Percentiles rank a stretch among this genome's conserved stretches.
phyloP scores from a whole-genome alignment of 2,329 filamentous ascomycete genomes.

The Basipetospora chlamydospora region DNA sequence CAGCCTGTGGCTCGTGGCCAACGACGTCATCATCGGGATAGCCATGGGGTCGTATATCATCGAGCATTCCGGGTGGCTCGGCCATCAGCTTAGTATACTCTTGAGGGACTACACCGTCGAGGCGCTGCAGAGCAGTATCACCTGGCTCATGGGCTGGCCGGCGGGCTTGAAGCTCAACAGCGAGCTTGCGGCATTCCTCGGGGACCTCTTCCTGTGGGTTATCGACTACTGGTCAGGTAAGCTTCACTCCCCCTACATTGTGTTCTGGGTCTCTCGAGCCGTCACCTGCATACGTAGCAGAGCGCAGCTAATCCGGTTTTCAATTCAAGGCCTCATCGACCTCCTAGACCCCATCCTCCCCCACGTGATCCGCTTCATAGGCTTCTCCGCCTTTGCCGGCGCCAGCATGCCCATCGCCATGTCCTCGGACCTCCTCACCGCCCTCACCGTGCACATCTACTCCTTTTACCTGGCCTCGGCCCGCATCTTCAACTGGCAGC shows the following conservation, averaged over 20 bases:
- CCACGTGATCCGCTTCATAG: conserved; percentile 78
- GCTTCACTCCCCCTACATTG: conserved; percentile 17
- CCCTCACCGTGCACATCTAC: conserved; percentile 91
- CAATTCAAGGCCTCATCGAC: conserved; percentile 62
- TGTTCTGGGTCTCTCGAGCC: too few species aligned
- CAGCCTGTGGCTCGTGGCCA: conserved; percentile 93
- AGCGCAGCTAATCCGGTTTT: background rate
- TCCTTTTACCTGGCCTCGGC: conserved; percentile 96
- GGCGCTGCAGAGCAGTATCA: conserved; percentile 75
- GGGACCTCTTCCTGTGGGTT: conserved; percentile 93
- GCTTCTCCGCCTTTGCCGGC: conserved; percentile 86
- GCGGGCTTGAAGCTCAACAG: conserved; percentile 91
- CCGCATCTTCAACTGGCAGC: conserved; percentile 96
- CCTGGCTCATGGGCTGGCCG: conserved; percentile 91
- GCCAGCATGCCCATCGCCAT: conserved; percentile 95
- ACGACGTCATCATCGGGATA: conserved; percentile 97
- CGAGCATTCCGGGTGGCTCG: conserved; percentile 79
- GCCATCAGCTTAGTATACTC: conserved; percentile 60
- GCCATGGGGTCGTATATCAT: conserved; percentile 93
- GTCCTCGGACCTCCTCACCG: conserved; percentile 82
- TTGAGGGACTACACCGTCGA: conserved; percentile 75
- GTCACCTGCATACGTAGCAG: background rate
- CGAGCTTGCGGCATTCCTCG: conserved; percentile 84
- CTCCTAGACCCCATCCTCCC: conserved; percentile 69
- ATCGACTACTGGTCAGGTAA: conserved; percentile 92